A percentile compares a stretch with the other conserved stretches of the same genome.
phyloP scores from a whole-genome alignment of 345 rosid genomes.

The Clarkia xantiana region DNA sequence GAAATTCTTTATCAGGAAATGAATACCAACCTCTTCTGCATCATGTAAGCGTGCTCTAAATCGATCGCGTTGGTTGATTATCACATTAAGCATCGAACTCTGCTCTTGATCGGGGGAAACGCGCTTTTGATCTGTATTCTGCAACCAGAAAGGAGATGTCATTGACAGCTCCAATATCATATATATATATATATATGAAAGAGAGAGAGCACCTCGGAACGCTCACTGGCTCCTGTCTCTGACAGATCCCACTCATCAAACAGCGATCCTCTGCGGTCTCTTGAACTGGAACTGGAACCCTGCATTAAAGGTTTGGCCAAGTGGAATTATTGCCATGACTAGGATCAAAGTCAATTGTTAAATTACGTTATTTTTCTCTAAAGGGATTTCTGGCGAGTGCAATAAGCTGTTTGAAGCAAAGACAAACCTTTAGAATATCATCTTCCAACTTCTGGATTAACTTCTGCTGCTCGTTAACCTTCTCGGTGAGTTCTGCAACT shows the following conservation, averaged over 20 bases:
- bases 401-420: no score
- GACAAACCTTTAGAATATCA: constrained; percentile 69
- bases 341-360: no score
- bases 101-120: constrained; percentile 78
- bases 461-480: constrained; percentile 67
- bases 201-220: constrained; percentile 44
- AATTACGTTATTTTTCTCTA: no score
- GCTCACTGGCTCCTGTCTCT: constrained; percentile 51
- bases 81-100: constrained; percentile 95
- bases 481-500: constrained; percentile 54
- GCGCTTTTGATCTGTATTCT: constrained; percentile 61
- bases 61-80: constrained; percentile 88
- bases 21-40: constrained; percentile 66
- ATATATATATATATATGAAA: constrained; percentile 5
- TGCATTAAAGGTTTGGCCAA: constrained; percentile 12
- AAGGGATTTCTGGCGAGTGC: no score
- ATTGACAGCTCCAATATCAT: constrained; percentile 1
- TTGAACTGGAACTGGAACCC: constrained; percentile 91
- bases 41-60: constrained; percentile 73
- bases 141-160: constrained; percentile 13
- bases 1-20: not conserved
- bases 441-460: constrained; percentile 94
- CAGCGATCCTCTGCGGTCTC: constrained; percentile 53
- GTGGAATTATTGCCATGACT: no score
- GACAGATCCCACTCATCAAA: constrained; percentile 92